These are phyloP conservation scores for Panellus pusillus DNA, from an alignment of 768 basidiomycete genomes.

Conservation along the genomic window DNA sequence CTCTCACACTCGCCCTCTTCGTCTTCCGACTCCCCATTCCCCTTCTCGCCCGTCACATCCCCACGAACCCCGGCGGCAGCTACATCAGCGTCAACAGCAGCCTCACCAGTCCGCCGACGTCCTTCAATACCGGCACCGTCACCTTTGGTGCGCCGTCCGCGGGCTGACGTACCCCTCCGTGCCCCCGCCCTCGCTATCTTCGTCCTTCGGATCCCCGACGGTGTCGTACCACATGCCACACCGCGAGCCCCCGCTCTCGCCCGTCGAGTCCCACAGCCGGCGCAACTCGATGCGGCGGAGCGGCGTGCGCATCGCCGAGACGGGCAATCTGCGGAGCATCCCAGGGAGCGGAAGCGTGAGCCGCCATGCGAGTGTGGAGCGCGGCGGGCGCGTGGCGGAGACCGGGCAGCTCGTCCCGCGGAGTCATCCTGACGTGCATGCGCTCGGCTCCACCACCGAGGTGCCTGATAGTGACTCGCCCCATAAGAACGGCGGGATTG, in stretches of 20 bases:
- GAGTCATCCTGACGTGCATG: constrained; percentile 50
- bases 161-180: constrained; percentile 78
- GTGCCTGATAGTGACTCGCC: constrained; percentile 26
- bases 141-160: constrained; percentile 35
- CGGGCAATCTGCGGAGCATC: constrained; percentile 33
- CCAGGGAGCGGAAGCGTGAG: constrained; percentile 10
- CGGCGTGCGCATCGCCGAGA: constrained; percentile 33
- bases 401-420: constrained; percentile 56
- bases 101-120: constrained; percentile 74
- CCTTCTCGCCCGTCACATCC: constrained; percentile 60
- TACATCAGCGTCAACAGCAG: constrained; percentile 60
- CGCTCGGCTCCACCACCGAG: constrained; percentile 34
- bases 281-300: constrained; percentile 47
- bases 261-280: constrained; percentile 54
- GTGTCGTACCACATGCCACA: constrained; percentile 47
- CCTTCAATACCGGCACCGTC: constrained; percentile 43
- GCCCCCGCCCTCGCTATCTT: constrained; percentile 78
- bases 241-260: constrained; percentile 50
- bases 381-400: constrained; percentile 69
- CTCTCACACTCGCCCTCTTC: constrained; percentile 62
- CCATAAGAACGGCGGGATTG: constrained; percentile 22
- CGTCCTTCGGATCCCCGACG: constrained; percentile 72
- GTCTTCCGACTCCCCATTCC: constrained; percentile 65
- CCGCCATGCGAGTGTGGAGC: constrained; percentile 49
- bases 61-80: constrained; percentile 43